phyloP scores from a whole-genome alignment of 2,329 filamentous ascomycete species.

The Neofusicoccum sp. region DNA sequence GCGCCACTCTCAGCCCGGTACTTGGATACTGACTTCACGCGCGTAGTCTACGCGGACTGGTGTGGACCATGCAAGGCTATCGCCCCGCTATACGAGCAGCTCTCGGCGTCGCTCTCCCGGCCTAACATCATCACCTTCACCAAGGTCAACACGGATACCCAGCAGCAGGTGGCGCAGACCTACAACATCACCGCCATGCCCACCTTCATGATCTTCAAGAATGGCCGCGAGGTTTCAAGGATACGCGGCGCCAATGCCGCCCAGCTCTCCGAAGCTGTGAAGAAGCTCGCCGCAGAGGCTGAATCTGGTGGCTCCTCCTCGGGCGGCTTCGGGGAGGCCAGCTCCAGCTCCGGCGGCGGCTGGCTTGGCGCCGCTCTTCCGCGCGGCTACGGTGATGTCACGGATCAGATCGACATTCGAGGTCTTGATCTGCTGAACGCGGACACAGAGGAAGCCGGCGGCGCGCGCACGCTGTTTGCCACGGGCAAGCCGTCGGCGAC shows the following conservation, averaged over 20 bases:
- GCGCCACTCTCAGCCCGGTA: conserved; percentile 21
- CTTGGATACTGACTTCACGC: conserved; percentile 22
- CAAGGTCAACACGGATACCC: conserved; percentile 80
- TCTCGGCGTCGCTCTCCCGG: conserved; percentile 68
- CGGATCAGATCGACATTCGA: conserved; percentile 73
- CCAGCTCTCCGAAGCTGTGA: conserved; percentile 68
- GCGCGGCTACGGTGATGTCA: conserved; percentile 79
- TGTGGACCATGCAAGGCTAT: conserved; percentile 82
- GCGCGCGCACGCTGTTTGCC: conserved; percentile 73
- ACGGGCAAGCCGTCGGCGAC: conserved; percentile 60
- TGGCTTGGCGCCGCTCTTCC: conserved; percentile 78
- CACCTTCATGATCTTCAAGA: conserved; percentile 81
- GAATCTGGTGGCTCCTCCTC: conserved; percentile 43
- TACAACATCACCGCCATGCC: conserved; percentile 79
- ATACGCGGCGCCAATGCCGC: conserved; percentile 71
- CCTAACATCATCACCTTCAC: conserved; percentile 75
- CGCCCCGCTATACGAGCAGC: conserved; percentile 75
- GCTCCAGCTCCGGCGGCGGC: conserved; percentile 42
- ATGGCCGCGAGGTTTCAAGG: conserved; percentile 64
- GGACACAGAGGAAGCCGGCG: conserved; percentile 67
- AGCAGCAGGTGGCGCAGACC: conserved; percentile 68
- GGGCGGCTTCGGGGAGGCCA: conserved; percentile 41
- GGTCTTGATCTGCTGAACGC: conserved; percentile 86
- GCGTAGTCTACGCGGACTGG: conserved; percentile 81
- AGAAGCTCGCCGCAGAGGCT: conserved; percentile 67